Evolutionary conservation across 495 filamentous ascomycete species (phyloP), one percentile per base, ranked within the genome.

Genomic region (Thermochaetoides thermophila): DNA sequence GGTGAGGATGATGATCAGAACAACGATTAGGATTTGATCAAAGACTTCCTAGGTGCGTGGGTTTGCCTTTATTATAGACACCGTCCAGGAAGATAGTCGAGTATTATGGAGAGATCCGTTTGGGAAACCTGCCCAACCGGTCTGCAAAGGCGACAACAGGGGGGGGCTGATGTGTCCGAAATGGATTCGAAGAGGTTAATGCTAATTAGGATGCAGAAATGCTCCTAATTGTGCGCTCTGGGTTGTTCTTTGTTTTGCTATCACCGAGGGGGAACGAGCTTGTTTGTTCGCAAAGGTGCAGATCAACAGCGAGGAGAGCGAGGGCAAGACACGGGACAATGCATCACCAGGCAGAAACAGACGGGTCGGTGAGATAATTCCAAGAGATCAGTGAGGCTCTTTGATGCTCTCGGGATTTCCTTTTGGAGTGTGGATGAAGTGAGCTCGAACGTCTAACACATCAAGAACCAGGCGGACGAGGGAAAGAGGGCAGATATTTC

Each of bases 251-350:
- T 18, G 19, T 28, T 23, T 38, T 32, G 25, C 34, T 22, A 17
- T 26, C 29, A 12, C 24, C 19, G 17, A 26, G 17, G 32, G 21
- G 28, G n/a, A n/a, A n/a, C n/a, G n/a, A n/a, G 37, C 45, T 49
- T 60, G 55, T 59, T 60, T 57, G 53, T 40, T 48, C 59, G 52
- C 57, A 50, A 55, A 52, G 46, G 46, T 59, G 50, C 58, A 54
- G 50, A 41, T 53, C 49, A 45, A 45, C 45, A 50, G 48, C 47
- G 41, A 48, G 43, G 38, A 43, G 47, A 56, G 55, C 57, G 59
- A 45, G 50, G 43, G 50, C 39, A 46, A 40, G 36, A 38, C 38
- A 39, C 60, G 60, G 60, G 53, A 56, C 48, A 34, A 45, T 61
- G 60, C 60, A 63, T 60, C 47, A 46, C 37, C 39, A 35, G 31